Percentiles rank a stretch among this genome's conserved stretches.
Evolutionary conservation across 768 basidiomycete genomes (phyloP).

Genomic region (Agaricus subrufescens): DNA sequence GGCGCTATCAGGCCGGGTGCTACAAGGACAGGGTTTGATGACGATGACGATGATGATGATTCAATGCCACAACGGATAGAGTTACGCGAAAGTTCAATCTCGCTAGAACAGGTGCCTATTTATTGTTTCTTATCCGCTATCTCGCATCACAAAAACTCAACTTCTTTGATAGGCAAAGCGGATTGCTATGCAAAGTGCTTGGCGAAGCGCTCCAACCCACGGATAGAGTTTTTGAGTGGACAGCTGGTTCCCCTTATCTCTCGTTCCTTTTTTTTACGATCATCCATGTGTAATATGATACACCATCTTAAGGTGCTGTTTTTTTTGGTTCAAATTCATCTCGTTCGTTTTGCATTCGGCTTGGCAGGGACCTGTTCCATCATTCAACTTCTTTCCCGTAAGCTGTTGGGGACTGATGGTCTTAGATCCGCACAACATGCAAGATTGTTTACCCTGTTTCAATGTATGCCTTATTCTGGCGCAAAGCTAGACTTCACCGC

Average conservation of each 20-base stretch:
- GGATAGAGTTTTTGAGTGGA: background rate
- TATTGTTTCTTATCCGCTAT: background rate
- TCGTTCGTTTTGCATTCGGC: slow-evolving; percentile 3
- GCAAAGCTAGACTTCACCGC: background rate
- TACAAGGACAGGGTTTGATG: slow-evolving; percentile 34
- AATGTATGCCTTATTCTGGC: no score
- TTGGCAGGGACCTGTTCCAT: background rate
- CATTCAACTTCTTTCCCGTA: background rate
- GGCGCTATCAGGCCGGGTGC: slow-evolving; percentile 59
- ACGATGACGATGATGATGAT: slow-evolving; percentile 74
- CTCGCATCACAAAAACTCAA: background rate
- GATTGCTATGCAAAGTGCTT: slow-evolving; percentile 87
- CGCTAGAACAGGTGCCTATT: slow-evolving; percentile 78
- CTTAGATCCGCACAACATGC: no score
- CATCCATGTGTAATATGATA: slow-evolving; percentile 1
- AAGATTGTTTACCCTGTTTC: no score
- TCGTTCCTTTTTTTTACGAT: background rate
- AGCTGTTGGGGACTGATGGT: background rate
- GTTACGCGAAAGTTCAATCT: slow-evolving; percentile 79
- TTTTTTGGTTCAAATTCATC: background rate
- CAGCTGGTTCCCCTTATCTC: background rate
- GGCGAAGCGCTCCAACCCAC: slow-evolving; percentile 45
- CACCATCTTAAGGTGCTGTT: background rate
- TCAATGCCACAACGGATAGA: slow-evolving; percentile 64
- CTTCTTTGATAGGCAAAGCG: slow-evolving; percentile 56